Evolutionary conservation across 2,329 filamentous ascomycete species (phyloP).

Genomic region (Fusarium napiforme): DNA sequence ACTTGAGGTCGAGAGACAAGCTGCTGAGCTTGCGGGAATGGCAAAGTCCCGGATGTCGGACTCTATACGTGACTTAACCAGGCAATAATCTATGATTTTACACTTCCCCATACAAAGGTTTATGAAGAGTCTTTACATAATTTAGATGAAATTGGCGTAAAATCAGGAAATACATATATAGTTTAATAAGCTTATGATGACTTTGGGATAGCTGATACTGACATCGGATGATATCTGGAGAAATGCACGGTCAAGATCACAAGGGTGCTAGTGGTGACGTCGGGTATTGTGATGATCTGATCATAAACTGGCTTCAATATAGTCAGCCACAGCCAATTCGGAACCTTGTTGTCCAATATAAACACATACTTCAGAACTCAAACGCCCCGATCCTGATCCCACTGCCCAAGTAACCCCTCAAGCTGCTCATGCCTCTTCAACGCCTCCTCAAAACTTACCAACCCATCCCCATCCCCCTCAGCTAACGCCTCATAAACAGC

Average conservation of each 20-base stretch:
- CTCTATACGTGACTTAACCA: too few relatives aligned
- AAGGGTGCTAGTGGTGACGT: background rate
- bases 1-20: conserved; percentile 55
- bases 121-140: too few relatives aligned
- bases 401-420: conserved; percentile 46
- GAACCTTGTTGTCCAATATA: background rate
- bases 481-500: conserved; percentile 68
- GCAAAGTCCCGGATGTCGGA: too few relatives aligned
- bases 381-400: conserved; percentile 12
- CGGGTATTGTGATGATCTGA: background rate
- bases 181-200: fast-evolving
- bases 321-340: background rate
- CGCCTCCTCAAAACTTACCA: conserved; percentile 55
- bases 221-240: fast-evolving
- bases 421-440: conserved; percentile 60
- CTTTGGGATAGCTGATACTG: fast-evolving
- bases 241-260: background rate
- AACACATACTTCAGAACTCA: background rate
- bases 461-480: conserved; percentile 40
- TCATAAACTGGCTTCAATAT: background rate
- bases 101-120: too few relatives aligned
- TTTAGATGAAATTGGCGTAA: too few relatives aligned
- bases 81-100: too few relatives aligned
- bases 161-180: too few relatives aligned
- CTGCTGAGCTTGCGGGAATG: conserved; percentile 46